Evolutionary conservation across 768 basidiomycete genomes (phyloP).

Genomic region (Russula vinacea): DNA sequence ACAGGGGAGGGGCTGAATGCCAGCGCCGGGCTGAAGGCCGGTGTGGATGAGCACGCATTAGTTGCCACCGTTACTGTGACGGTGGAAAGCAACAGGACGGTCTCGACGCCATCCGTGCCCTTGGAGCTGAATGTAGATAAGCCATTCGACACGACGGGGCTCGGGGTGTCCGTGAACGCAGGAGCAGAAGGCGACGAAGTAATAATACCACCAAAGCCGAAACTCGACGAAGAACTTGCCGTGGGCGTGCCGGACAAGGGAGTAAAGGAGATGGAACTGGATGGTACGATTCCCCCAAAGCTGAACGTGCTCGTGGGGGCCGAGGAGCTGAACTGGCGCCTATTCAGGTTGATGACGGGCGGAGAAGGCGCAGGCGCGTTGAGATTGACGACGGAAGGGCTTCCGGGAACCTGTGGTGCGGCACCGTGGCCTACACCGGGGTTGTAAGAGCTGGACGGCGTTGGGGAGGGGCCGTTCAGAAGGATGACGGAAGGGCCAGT

Average conservation of each 20-base stretch:
- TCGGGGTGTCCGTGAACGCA: background rate
- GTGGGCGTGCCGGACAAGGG: background rate
- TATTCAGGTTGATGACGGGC: conserved; percentile 23
- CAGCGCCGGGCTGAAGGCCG: conserved; percentile 2
- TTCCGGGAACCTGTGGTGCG: background rate
- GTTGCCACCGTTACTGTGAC: conserved; percentile 2
- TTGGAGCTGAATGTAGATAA: conserved; percentile 10
- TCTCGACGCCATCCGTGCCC: conserved; percentile 19
- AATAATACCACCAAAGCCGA: conserved; percentile 2
- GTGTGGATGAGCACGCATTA: background rate
- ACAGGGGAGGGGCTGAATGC: background rate
- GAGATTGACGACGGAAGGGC: conserved; percentile 7
- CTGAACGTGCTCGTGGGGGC: conserved; percentile 10
- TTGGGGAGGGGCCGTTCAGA: conserved; percentile 19
- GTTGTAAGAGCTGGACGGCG: background rate
- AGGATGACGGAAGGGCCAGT: conserved; percentile 11
- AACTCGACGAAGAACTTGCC: conserved; percentile 3
- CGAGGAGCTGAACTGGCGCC: conserved; percentile 17
- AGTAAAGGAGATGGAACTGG: background rate
- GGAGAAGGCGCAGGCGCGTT: background rate
- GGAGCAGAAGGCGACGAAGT: conserved; percentile 5
- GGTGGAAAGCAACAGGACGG: conserved; percentile 15
- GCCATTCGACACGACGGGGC: background rate
- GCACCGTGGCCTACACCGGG: background rate
- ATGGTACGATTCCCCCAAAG: conserved; percentile 21